Evolutionary conservation across 768 basidiomycete genomes (phyloP).

Genomic region (Boletus rufocinnamomeus): DNA sequence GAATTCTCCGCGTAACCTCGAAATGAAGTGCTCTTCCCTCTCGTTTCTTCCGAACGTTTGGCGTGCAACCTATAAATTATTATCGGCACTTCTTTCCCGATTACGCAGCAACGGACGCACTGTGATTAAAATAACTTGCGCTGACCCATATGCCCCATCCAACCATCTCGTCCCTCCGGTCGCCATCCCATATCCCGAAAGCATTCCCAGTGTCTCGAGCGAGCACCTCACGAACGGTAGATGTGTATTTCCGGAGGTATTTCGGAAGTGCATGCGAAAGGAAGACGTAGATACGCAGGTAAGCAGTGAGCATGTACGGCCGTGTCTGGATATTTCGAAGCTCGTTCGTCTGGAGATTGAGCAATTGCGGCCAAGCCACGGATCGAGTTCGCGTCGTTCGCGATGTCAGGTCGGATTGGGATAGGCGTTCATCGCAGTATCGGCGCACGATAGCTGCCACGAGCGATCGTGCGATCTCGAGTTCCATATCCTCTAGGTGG

Average conservation of each 20-base stretch:
- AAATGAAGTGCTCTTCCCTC: conserved; percentile 49
- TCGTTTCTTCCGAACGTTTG: conserved; percentile 51
- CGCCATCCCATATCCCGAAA: conserved; percentile 68
- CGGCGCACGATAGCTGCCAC: conserved; percentile 51
- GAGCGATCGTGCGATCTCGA: conserved; percentile 61
- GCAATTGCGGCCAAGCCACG: conserved; percentile 48
- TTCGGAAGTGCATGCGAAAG: conserved; percentile 41
- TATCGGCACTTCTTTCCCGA: not conserved
- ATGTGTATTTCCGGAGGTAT: conserved; percentile 38
- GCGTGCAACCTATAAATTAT: conserved; percentile 46
- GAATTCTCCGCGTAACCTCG: conserved; percentile 44
- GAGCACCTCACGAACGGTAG: conserved; percentile 53
- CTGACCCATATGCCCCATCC: conserved; percentile 65
- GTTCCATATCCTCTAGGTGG: conserved; percentile 51
- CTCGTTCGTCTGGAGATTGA: conserved; percentile 61
- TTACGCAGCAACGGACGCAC: conserved; percentile 35
- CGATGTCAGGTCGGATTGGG: conserved; percentile 11
- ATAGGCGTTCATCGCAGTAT: conserved; percentile 29
- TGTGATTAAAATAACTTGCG: conserved; percentile 70
- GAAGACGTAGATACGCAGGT: conserved; percentile 57
- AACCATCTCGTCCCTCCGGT: conserved; percentile 54
- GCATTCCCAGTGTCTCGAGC: conserved; percentile 65
- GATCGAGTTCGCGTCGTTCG: conserved; percentile 4
- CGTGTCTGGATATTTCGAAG: conserved; percentile 45
- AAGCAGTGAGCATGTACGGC: conserved; percentile 52